phyloP scores from a whole-genome alignment of 371 early-diverging fungal species.

The Conidiobolus incongruus region DNA sequence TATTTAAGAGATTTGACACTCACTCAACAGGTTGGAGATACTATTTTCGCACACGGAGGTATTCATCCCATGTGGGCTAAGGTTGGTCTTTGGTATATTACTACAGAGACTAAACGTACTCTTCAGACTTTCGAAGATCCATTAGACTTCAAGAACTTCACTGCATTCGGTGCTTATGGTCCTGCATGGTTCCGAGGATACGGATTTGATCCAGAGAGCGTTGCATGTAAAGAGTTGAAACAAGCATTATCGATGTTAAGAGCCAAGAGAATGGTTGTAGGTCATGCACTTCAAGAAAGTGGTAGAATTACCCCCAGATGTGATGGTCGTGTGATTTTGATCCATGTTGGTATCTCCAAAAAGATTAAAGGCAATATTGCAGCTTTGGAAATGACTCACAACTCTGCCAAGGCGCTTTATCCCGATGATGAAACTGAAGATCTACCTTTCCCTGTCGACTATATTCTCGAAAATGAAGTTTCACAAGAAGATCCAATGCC shows the following conservation, averaged over 20 bases:
- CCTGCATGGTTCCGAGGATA: no score
- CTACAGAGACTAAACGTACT: slow-evolving; percentile 26
- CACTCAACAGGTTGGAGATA: slow-evolving; percentile 26
- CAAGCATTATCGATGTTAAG: slow-evolving; percentile 19
- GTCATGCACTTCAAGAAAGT: slow-evolving; percentile 20
- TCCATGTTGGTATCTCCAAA: slow-evolving; percentile 46
- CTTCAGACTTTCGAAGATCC: no score
- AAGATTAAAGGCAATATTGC: slow-evolving; percentile 4
- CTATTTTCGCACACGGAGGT: slow-evolving; percentile 57
- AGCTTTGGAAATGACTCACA: background rate
- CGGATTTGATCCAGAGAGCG: slow-evolving; percentile 16
- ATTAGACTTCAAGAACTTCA: slow-evolving; percentile 9
- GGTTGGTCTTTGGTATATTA: no score
- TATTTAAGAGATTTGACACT: slow-evolving; percentile 25
- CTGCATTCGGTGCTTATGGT: slow-evolving; percentile 16
- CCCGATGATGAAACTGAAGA: background rate
- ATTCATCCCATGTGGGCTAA: slow-evolving; percentile 20
- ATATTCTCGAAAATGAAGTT: no score
- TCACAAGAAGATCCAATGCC: no score
- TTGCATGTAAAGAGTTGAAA: slow-evolving; percentile 18
- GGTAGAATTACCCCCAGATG: slow-evolving; percentile 21
- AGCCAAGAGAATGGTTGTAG: slow-evolving; percentile 38
- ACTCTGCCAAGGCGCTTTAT: background rate
- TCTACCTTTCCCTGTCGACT: no score
- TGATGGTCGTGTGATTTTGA: slow-evolving; percentile 24